These are phyloP conservation scores for Fusarium redolens DNA, from an alignment of 2,329 filamentous ascomycete species.

Conservation along the genomic window DNA sequence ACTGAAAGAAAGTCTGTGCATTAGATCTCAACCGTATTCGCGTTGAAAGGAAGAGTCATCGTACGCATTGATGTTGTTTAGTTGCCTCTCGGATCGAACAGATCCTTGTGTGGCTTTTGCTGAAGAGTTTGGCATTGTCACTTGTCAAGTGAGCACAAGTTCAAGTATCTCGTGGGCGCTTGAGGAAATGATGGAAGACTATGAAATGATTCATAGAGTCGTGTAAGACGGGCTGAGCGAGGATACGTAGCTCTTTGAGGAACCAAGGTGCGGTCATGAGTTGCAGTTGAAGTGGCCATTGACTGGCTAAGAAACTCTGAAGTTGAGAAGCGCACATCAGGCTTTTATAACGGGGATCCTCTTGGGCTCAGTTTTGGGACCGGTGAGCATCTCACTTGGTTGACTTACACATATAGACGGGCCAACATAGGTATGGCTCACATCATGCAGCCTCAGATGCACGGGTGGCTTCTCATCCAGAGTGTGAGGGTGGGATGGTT, in stretches of 20 bases:
- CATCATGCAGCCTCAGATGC: not conserved
- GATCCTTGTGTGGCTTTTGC: conserved; percentile 1
- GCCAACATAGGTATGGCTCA: not conserved
- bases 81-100: not conserved
- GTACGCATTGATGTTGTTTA: not conserved
- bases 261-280: not conserved
- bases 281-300: not conserved
- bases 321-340: not conserved
- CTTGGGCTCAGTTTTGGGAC: not conserved
- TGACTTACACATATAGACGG: not conserved
- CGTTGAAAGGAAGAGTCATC: not conserved
- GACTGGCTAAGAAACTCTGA: not conserved
- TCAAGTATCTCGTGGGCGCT: not conserved
- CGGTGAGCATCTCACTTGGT: not conserved
- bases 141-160: not conserved
- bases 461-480: not conserved
- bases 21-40: not conserved
- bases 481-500: not conserved
- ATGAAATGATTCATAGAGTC: not conserved
- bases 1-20: not conserved
- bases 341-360: not conserved
- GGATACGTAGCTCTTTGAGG: not conserved
- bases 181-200: not conserved
- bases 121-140: not conserved
- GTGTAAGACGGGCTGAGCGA: not conserved